phyloP scores from a whole-genome alignment of 2,329 filamentous ascomycete genomes.

The Fusarium pseudonygamai region DNA sequence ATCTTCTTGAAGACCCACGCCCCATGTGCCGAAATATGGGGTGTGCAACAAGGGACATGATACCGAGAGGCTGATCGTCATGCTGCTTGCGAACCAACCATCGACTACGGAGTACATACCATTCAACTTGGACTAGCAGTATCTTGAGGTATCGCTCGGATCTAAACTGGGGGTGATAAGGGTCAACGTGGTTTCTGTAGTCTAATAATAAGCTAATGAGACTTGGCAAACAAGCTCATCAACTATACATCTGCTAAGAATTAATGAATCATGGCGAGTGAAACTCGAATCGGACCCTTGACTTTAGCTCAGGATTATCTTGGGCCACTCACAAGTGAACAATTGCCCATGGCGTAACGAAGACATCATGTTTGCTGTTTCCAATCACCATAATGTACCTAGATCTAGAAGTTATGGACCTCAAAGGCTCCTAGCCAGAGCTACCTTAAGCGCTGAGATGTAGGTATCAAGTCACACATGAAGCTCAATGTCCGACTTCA shows the following conservation, averaged over 20 bases:
- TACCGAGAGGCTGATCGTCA: neutral
- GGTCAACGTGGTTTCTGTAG: neutral
- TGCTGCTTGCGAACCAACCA: neutral
- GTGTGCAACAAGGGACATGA: neutral
- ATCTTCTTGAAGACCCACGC: neutral
- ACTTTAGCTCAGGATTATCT: neutral
- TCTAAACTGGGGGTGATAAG: neutral
- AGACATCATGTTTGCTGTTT: neutral
- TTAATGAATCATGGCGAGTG: neutral
- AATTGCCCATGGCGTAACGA: slow-evolving; percentile 22
- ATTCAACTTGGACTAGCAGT: neutral
- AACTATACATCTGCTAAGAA: neutral
- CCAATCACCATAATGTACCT: neutral
- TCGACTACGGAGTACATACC: neutral
- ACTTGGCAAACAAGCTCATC: neutral
- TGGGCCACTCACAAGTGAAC: slow-evolving; percentile 19
- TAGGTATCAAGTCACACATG: neutral
- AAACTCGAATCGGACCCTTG: slow-evolving; percentile 3
- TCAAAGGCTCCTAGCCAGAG: neutral
- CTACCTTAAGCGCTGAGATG: neutral
- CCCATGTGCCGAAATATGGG: slow-evolving; percentile 1
- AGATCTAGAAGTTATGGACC: neutral
- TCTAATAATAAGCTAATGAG: neutral
- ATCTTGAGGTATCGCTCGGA: neutral
- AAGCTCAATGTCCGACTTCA: neutral